Base-by-base conservation (phyloP, 306 rosid genomes). In the Fagus sylvatica region DNA sequence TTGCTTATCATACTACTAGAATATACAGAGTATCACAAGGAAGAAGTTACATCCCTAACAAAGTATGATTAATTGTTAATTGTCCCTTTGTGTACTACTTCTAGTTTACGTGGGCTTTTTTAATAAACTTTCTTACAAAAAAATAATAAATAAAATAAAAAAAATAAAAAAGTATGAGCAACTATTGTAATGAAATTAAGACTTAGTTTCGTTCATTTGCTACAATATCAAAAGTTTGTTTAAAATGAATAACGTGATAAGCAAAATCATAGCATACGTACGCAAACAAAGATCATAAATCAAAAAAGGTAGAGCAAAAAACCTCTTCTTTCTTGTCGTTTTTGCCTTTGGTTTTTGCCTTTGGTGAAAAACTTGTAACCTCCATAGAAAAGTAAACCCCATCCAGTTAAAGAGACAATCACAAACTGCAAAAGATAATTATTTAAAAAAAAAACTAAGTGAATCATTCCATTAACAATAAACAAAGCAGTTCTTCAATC, bases 301-400 rank as follows among this genome's bases (percentile, higher is more conserved):
- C 41, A n/a, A n/a, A 54, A 42, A 54, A 77, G 66, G 48, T 49
- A 57, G 59, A 71, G 7, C 32, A 67, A 48, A 2, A 57, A 83
- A 89, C 94, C 94, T 88, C 91, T 76, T 84, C 88, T 72, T 88
- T 86, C 75, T 86, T 79, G 82, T 51, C 84, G 40, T 62, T 69
- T 76, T 85, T 87, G 85, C n/a, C n/a, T n/a, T n/a, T n/a, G n/a
- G n/a, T n/a, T n/a, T 76, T 85, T 87, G 85, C 83, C 88, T 79
- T 57, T 33, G 16, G 84, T 81, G 69, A 78, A 89, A 68, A 56
- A 66, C 80, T 86, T 83, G 84, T 86, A 89, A 43, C 89, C 74
- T 16, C 89, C 83, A 22, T 82, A 91, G 68, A 84, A 5, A 75
- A 80, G 71, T 53, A 79, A 0, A 33, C 88, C 89, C 78, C 82